Evolutionary conservation across 176 grass and related monocot genomes (phyloP).

Genomic region (Musa acuminata): DNA sequence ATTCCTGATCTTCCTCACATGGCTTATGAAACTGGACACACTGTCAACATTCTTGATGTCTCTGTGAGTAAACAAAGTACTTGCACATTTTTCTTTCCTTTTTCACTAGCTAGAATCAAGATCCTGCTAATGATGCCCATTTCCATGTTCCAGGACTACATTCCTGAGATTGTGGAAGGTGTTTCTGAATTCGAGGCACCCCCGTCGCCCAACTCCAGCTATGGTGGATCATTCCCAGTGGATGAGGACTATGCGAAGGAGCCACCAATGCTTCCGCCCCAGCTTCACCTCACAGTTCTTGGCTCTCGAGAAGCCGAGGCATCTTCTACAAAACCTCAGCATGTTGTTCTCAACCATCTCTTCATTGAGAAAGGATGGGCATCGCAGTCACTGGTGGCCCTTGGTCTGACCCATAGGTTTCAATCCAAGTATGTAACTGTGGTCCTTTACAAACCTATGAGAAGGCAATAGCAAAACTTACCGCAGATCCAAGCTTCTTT

Average conservation of each 20-base stretch:
- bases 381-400: slow-evolving; percentile 62
- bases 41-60: slow-evolving; percentile 84
- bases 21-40: slow-evolving; percentile 23
- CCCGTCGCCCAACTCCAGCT: slow-evolving; percentile 63
- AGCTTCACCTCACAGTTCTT: slow-evolving; percentile 71
- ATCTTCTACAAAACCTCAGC: slow-evolving; percentile 43
- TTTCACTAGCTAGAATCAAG: not conserved
- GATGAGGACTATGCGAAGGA: slow-evolving; percentile 74
- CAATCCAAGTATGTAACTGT: slow-evolving; percentile 80
- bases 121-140: not conserved
- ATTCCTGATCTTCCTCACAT: slow-evolving; percentile 74
- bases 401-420: slow-evolving; percentile 75
- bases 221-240: slow-evolving; percentile 36
- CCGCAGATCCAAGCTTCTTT: not conserved
- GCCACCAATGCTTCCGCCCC: slow-evolving; percentile 58
- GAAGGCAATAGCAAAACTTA: slow-evolving; percentile 6
- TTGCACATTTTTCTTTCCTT: slow-evolving; percentile 1
- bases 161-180: slow-evolving; percentile 67
- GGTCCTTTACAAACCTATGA: slow-evolving; percentile 82
- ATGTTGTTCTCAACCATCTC: slow-evolving; percentile 74
- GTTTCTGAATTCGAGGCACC: slow-evolving; percentile 64
- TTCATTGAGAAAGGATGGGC: slow-evolving; percentile 88
- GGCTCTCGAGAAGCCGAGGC: slow-evolving; percentile 43
- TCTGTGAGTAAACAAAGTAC: slow-evolving; percentile 50
- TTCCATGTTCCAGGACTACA: slow-evolving; percentile 52